Evolutionary conservation across 1,284 basidiomycete species (phyloP).

Genomic region (Leucoagaricus sp.): DNA sequence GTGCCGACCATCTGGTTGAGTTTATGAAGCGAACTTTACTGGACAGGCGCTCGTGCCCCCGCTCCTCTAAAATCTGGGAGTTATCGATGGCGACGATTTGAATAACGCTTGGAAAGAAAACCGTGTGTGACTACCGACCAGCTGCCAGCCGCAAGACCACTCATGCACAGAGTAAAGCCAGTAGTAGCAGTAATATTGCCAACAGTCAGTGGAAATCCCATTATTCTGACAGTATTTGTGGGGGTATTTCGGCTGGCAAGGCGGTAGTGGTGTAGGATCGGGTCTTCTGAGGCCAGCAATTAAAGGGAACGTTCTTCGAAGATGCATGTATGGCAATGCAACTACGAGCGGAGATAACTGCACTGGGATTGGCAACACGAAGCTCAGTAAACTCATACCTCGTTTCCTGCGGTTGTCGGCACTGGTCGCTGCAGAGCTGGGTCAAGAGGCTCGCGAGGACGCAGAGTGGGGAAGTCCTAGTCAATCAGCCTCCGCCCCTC

Average conservation of each 20-base stretch:
- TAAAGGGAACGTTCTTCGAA: constrained; percentile 56
- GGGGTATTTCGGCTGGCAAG: constrained; percentile 66
- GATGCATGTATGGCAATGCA: constrained; percentile 38
- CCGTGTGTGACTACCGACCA: constrained; percentile 20
- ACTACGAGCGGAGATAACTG: constrained; percentile 21
- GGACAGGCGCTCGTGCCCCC: not conserved
- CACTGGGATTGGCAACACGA: constrained; percentile 57
- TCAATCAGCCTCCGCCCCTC: constrained; percentile 10
- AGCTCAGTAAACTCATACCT: constrained; percentile 67
- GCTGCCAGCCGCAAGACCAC: constrained; percentile 13
- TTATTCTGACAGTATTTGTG: constrained; percentile 17
- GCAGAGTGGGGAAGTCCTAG: constrained; percentile 50
- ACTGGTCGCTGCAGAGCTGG: constrained; percentile 71
- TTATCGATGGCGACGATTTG: not conserved
- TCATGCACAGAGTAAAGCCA: constrained; percentile 18
- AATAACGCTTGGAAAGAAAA: not conserved
- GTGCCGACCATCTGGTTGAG: not conserved
- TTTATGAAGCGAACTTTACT: not conserved
- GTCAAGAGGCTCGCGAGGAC: constrained; percentile 52
- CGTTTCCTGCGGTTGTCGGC: constrained; percentile 75
- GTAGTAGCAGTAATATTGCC: not conserved
- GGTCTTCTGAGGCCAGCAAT: constrained; percentile 59
- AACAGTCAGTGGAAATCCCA: constrained; percentile 12
- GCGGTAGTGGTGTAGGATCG: constrained; percentile 68
- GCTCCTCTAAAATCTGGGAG: not conserved